A percentile compares a stretch with the other conserved stretches of the same genome.
Evolutionary conservation across 768 basidiomycete genomes (phyloP).

Genomic region (Tephrocybe sp.): DNA sequence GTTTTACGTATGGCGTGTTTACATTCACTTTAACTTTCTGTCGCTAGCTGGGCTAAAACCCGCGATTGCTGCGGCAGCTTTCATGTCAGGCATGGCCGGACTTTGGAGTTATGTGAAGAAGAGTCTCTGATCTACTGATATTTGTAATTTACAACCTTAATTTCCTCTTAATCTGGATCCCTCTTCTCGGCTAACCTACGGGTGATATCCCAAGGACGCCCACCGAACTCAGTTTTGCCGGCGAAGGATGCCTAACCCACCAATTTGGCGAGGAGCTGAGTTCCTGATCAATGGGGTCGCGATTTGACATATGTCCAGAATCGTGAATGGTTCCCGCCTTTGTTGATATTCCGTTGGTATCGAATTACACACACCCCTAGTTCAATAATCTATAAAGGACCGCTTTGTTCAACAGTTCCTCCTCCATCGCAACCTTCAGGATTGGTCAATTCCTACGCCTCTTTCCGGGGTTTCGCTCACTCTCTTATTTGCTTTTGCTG

Average conservation of each 20-base stretch:
- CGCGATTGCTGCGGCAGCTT: slow-evolving; percentile 82
- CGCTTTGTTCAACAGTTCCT: slow-evolving; percentile 19
- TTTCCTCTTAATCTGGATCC: slow-evolving; percentile 42
- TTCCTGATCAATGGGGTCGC: slow-evolving; percentile 40
- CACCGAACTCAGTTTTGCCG: slow-evolving; percentile 25
- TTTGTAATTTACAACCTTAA: slow-evolving; percentile 52
- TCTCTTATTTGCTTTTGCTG: slow-evolving; percentile 14
- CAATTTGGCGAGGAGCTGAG: slow-evolving; percentile 40
- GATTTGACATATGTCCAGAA: slow-evolving; percentile 50
- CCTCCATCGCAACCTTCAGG: slow-evolving; percentile 10
- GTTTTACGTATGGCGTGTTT: slow-evolving; percentile 33
- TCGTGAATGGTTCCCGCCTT: slow-evolving; percentile 35
- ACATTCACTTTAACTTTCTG: slow-evolving; percentile 31
- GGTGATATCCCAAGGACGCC: slow-evolving; percentile 37
- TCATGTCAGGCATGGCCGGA: slow-evolving; percentile 89
- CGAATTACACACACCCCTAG: slow-evolving; percentile 25
- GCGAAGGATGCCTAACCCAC: slow-evolving; percentile 36
- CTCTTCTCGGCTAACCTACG: slow-evolving; percentile 40
- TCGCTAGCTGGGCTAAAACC: slow-evolving; percentile 86
- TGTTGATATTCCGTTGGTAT: slow-evolving; percentile 28
- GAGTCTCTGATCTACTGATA: slow-evolving; percentile 61
- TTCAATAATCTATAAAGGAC: slow-evolving; percentile 45
- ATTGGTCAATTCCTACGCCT: slow-evolving; percentile 17
- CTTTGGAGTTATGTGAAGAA: slow-evolving; percentile 95
- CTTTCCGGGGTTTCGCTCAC: slow-evolving; percentile 5